These are phyloP conservation scores for Pichia sp. DNA, from an alignment of 1,139 yeast species.

Conservation along the genomic window DNA sequence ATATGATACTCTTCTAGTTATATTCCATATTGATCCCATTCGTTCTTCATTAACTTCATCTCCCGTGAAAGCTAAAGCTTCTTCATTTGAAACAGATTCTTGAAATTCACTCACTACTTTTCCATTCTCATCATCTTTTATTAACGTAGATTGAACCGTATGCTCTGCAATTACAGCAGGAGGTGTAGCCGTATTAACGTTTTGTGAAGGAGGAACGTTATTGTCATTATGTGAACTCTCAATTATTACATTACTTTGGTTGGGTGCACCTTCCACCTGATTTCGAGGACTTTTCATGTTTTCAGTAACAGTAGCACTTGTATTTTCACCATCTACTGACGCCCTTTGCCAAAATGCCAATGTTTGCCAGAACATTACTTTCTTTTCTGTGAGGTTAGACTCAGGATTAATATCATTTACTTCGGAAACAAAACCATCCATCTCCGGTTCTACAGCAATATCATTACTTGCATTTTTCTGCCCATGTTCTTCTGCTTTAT, in stretches of 20 bases:
- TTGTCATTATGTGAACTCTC: background rate
- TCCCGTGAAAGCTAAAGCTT: background rate
- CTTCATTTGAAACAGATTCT: background rate
- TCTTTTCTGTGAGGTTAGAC: background rate
- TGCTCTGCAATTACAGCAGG: background rate
- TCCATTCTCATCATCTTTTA: background rate
- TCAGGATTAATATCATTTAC: background rate
- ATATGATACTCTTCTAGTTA: constrained; percentile 10
- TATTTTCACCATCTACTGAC: background rate
- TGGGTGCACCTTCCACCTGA: background rate
- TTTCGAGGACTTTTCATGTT: background rate
- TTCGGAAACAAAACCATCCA: background rate
- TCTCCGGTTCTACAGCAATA: background rate
- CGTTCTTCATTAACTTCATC: background rate
- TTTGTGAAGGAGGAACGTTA: background rate
- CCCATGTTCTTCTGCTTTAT: too few species aligned
- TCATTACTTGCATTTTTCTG: too few species aligned
- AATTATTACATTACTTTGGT: background rate
- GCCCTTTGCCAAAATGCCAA: constrained; percentile 10
- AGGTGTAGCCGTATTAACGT: background rate
- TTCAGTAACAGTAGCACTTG: too few species aligned
- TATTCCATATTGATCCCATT: constrained; percentile 8
- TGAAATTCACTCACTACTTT: background rate
- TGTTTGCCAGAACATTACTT: constrained; percentile 8
- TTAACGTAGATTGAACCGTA: background rate